Evolutionary conservation across 164 flowering plant genomes (phyloP), one percentile per base, ranked within the genome.

Genomic region (Warburgia ugandensis): DNA sequence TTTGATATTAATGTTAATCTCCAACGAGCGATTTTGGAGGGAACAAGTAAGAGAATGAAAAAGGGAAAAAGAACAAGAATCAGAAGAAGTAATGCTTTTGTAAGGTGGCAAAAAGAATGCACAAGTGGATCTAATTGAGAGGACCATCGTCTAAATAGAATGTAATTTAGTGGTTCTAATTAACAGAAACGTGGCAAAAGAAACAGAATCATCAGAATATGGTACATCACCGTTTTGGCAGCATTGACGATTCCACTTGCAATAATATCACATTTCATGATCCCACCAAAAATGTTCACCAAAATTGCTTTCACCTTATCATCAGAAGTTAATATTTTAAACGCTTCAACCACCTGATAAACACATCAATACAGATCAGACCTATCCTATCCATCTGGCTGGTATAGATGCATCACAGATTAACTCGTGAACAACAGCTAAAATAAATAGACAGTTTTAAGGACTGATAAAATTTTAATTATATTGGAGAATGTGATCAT

Each of bases 191-290:
- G n/a, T 11, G 39, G 39, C 39, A 2, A 36, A 2, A 36, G 39
- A 36, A 36, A 17, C 2, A 11, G 2, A 7, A 36, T 36, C 8
- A n/a, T n/a, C n/a, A n/a, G n/a, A n/a, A n/a, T n/a, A n/a, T n/a
- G n/a, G n/a, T n/a, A n/a, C n/a, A 30, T 13, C 35, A 69, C 98
- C 72, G 72, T 77, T 67, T 92, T 92, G 36, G 94, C 97, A 56
- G 99, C 99, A 79, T 92, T 92, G 29, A 92, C 99, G 55, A 94
- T 94, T 33, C 99, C 99, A 64, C 94, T 81, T 31, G 99, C 99
- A 57, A 89, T 86, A 13, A 94, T 79, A 74, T 94, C 97, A 60
- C 99, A 94, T 65, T 88, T 86, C 99, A 94, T 94, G 32, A 94
- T 94, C 38, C 99, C 97, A 48, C 97, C 99, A 73, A 94, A 94